These are phyloP conservation scores for Hemisphaericaspora nanyangensis DNA, from an alignment of 805 yeast species.

Conservation along the genomic window DNA sequence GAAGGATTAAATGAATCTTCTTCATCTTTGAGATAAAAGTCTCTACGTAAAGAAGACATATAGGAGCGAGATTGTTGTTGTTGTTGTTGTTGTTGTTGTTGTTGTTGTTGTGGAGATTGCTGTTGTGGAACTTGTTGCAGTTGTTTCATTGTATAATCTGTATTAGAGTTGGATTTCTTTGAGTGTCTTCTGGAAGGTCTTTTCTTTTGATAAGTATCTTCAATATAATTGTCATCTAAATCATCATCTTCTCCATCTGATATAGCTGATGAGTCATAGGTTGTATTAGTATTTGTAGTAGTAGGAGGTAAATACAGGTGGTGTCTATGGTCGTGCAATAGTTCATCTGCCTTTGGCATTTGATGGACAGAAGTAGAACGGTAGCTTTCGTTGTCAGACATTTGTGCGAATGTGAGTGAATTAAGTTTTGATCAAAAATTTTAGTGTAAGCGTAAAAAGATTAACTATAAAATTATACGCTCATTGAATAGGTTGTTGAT, in stretches of 20 bases:
- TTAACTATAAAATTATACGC: too few species aligned
- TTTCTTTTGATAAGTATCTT: background rate
- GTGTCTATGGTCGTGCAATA: constrained; percentile 38
- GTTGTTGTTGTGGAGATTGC: background rate
- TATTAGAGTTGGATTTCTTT: background rate
- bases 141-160: too few species aligned
- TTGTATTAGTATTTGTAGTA: constrained; percentile 2
- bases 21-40: constrained; percentile 16
- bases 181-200: background rate
- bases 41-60: constrained; percentile 15
- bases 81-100: background rate
- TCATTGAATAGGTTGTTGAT: too few species aligned
- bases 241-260: constrained; percentile 15
- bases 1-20: constrained; percentile 11
- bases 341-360: constrained; percentile 20
- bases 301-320: constrained; percentile 26
- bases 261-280: constrained; percentile 11
- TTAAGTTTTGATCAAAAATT: too few species aligned
- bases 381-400: constrained; percentile 41
- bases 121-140: background rate
- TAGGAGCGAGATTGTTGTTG: constrained; percentile 3
- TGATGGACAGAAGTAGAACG: constrained; percentile 21
- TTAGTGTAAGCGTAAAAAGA: too few species aligned
- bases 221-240: background rate
- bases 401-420: constrained; percentile 9